Conservation (phyloP, 805 yeast genomes). For the Pichia kluyveri region DNA sequence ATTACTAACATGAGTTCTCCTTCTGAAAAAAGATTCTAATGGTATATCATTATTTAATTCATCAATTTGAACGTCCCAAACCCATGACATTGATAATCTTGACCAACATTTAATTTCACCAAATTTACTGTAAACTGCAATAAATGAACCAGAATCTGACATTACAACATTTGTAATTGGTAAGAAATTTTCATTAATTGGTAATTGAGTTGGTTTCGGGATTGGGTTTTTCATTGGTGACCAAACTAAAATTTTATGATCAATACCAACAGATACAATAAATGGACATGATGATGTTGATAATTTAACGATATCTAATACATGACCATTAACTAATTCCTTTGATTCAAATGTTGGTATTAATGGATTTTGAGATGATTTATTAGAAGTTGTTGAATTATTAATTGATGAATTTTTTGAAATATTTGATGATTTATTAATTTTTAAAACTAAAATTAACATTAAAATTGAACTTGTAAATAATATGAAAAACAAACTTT, state of each 20-base stretch:
- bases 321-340: conserved; percentile 42
- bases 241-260: conserved; percentile 67
- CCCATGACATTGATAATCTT: conserved; percentile 42
- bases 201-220: conserved; percentile 37
- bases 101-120: conserved; percentile 56
- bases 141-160: conserved; percentile 50
- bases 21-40: conserved; percentile 53
- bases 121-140: conserved; percentile 44
- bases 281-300: conserved; percentile 57
- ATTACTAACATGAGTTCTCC: conserved; percentile 36
- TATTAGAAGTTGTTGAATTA: not conserved
- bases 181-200: conserved; percentile 39
- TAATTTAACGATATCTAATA: conserved; percentile 53
- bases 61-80: conserved; percentile 43
- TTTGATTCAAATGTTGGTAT: conserved; percentile 22
- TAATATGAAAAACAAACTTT: conserved; percentile 41
- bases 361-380: not conserved
- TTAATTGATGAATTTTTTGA: not conserved
- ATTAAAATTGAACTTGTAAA: conserved; percentile 44
- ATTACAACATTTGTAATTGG: conserved; percentile 52
- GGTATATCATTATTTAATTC: conserved; percentile 31
- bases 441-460: conserved; percentile 26
- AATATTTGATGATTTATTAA: not conserved
- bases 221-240: conserved; percentile 47
- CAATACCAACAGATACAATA: conserved; percentile 63